Evolutionary conservation across 768 basidiomycete species (phyloP).

Genomic region (Amanita fuliginea): DNA sequence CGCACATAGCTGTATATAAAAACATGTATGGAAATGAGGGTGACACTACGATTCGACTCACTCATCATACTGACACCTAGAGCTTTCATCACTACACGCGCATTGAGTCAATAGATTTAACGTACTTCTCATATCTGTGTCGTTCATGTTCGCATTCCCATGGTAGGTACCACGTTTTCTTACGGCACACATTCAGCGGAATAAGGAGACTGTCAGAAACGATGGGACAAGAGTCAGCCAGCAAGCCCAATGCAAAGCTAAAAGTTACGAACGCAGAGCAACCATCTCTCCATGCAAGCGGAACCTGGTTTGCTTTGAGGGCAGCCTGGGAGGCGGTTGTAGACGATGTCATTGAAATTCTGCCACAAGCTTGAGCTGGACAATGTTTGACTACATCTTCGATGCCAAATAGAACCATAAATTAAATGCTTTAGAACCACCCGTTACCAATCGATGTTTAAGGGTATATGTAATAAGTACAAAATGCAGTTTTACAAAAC

Average conservation of each 20-base stretch:
- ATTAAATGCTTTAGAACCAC: not conserved
- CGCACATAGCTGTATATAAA: slow-evolving; percentile 55
- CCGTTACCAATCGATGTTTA: not conserved
- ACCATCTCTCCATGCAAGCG: slow-evolving; percentile 78
- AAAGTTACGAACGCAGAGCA: slow-evolving; percentile 75
- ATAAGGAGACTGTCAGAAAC: slow-evolving; percentile 53
- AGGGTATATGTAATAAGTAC: slow-evolving; percentile 1
- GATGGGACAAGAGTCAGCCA: not conserved
- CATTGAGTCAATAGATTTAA: slow-evolving; percentile 6
- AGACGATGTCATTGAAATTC: slow-evolving; percentile 46
- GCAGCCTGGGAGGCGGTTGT: slow-evolving; percentile 78
- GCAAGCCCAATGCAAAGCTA: not conserved
- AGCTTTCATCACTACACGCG: slow-evolving; percentile 2
- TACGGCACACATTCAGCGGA: slow-evolving; percentile 81
- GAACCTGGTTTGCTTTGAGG: slow-evolving; percentile 64
- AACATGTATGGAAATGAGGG: not conserved
- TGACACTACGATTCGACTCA: slow-evolving; percentile 30
- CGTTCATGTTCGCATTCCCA: slow-evolving; percentile 92
- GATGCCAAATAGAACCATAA: not conserved
- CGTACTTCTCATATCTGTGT: slow-evolving; percentile 78
- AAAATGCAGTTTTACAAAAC: not conserved
- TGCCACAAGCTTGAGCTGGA: not conserved
- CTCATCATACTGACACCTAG: slow-evolving; percentile 93
- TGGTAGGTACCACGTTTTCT: slow-evolving; percentile 66
- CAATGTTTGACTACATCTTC: not conserved